Conservation (phyloP, 257 asterid species). For the Haberlea rhodopensis region DNA sequence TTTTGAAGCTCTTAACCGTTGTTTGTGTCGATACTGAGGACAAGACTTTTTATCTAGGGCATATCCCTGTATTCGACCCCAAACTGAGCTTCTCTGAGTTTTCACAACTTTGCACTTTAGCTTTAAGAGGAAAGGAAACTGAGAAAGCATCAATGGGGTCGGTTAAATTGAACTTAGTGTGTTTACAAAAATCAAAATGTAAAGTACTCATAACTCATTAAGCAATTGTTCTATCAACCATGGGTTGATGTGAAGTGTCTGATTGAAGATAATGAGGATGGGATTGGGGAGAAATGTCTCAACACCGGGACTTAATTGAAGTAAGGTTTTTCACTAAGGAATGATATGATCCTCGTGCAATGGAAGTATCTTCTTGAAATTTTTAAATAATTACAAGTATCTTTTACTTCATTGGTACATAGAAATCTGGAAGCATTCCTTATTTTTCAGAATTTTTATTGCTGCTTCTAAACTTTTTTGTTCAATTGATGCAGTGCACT, state of each 20-base stretch:
- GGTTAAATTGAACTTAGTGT: not conserved
- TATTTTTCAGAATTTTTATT: slow-evolving; percentile 5
- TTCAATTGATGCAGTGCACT: slow-evolving; percentile 57
- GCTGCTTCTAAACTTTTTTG: slow-evolving; percentile 20
- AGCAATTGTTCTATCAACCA: not conserved
- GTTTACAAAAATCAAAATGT: too few relatives aligned
- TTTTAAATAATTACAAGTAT: not conserved
- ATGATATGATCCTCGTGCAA: not conserved
- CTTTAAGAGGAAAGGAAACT: not conserved
- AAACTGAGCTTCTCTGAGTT: not conserved
- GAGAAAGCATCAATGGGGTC: not conserved
- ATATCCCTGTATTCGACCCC: not conserved
- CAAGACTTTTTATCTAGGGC: not conserved
- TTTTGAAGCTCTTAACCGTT: slow-evolving; percentile 2
- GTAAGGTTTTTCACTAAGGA: not conserved
- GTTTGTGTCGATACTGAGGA: not conserved
- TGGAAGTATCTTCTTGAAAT: not conserved
- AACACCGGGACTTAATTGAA: not conserved
- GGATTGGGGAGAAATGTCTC: not conserved
- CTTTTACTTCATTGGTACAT: not conserved
- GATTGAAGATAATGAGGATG: not conserved
- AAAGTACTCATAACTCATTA: too few relatives aligned
- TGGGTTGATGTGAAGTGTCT: not conserved
- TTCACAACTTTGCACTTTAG: not conserved
- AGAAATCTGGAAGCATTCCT: not conserved